Evolutionary conservation across 75 land plant species (phyloP).

Genomic region (Cupressus sempervirens): DNA sequence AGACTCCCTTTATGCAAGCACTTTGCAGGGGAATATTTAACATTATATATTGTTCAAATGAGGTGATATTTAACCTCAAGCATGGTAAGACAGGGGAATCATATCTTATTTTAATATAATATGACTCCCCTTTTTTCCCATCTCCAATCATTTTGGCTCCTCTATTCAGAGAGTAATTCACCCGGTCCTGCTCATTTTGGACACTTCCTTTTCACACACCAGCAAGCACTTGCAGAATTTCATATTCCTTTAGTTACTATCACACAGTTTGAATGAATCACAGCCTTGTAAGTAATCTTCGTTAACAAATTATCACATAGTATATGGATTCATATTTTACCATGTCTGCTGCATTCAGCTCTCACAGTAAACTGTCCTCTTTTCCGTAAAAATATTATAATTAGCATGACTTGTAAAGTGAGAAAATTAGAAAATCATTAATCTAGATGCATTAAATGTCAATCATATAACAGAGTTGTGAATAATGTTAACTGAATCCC

Average conservation of each 20-base stretch:
- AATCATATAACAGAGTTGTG: neutral
- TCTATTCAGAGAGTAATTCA: neutral
- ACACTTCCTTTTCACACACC: neutral
- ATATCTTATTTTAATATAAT: neutral
- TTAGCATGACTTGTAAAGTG: neutral
- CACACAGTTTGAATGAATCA: neutral
- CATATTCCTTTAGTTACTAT: neutral
- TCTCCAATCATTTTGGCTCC: neutral
- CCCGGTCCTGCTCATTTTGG: neutral
- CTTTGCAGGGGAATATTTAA: too few relatives aligned
- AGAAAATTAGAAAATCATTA: neutral
- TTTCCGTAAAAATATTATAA: neutral
- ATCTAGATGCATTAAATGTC: neutral
- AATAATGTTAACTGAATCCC: neutral
- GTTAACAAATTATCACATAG: neutral
- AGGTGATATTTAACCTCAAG: too few relatives aligned
- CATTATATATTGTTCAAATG: too few relatives aligned
- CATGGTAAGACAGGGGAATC: too few relatives aligned
- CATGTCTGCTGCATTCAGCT: neutral
- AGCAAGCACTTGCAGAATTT: neutral
- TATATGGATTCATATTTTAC: neutral
- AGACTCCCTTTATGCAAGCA: too few relatives aligned
- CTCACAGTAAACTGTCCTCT: neutral
- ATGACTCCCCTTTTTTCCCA: neutral
- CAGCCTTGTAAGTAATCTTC: neutral